phyloP scores from a whole-genome alignment of 2,329 filamentous ascomycete species.

The Pseudogymnoascus sp. region DNA sequence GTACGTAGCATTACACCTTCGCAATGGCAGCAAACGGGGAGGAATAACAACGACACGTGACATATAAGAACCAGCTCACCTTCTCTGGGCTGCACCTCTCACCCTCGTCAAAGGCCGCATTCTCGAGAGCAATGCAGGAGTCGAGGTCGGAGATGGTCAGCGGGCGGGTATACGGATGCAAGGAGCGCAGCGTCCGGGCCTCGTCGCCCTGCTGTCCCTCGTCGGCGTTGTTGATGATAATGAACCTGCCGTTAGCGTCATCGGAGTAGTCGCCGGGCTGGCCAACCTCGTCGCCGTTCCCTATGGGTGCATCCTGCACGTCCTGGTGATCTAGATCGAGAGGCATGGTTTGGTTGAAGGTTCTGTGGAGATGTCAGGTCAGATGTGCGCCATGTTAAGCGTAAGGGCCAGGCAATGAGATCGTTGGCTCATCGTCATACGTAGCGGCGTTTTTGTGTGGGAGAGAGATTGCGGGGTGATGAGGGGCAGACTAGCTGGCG shows the following conservation, averaged over 20 bases:
- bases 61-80: constrained; percentile 30
- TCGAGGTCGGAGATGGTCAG: constrained; percentile 60
- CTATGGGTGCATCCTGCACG: background rate
- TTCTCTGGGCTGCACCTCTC: constrained; percentile 46
- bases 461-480: background rate
- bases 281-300: background rate
- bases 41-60: background rate
- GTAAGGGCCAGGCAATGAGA: constrained; percentile 1
- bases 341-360: background rate
- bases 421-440: constrained; percentile 2
- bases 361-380: constrained; percentile 5
- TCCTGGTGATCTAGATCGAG: background rate
- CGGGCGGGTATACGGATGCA: constrained; percentile 66
- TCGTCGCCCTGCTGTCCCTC: background rate
- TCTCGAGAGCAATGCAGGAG: constrained; percentile 47
- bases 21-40: background rate
- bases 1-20: background rate
- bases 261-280: background rate
- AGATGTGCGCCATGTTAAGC: constrained; percentile 1
- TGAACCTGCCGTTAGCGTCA: background rate
- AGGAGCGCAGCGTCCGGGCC: constrained; percentile 36
- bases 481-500: constrained; percentile 3
- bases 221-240: background rate
- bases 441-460: background rate
- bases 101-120: constrained; percentile 43